Evolutionary conservation across 139 green algal genomes (phyloP).

Genomic region (Tetradesmus lagerheimii): DNA sequence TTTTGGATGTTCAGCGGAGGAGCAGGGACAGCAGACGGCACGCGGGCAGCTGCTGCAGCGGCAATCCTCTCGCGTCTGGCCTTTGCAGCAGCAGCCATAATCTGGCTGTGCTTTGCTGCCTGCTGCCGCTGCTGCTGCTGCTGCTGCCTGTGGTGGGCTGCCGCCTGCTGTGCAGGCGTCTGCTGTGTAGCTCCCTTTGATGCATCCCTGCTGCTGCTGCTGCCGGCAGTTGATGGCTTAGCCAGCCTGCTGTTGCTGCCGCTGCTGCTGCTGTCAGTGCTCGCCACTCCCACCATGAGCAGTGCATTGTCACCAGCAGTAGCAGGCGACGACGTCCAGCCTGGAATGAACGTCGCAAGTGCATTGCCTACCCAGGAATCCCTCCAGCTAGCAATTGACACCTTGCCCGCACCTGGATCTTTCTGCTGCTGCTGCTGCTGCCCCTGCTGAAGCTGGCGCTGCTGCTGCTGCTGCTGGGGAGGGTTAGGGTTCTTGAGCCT

Average conservation of each 20-base stretch:
- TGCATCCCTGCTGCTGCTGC: conserved; percentile 1
- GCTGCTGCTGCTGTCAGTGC: not conserved
- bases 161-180: conserved; percentile 2
- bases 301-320: not conserved
- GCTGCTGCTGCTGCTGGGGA: not conserved
- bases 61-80: not conserved
- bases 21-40: not conserved
- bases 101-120: not conserved
- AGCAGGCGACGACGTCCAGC: not conserved
- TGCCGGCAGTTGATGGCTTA: not conserved
- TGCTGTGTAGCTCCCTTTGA: not conserved
- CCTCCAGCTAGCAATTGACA: not conserved
- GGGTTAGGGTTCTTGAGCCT: not conserved
- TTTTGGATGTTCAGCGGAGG: not conserved
- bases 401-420: not conserved
- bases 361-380: not conserved
- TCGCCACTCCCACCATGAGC: not conserved
- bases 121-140: not conserved
- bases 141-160: not conserved
- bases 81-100: not conserved
- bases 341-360: not conserved
- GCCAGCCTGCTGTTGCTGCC: not conserved
- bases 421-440: not conserved
- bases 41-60: not conserved
- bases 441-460: not conserved